phyloP scores from a whole-genome alignment of 768 basidiomycete species.

The Boletus huronensis region DNA sequence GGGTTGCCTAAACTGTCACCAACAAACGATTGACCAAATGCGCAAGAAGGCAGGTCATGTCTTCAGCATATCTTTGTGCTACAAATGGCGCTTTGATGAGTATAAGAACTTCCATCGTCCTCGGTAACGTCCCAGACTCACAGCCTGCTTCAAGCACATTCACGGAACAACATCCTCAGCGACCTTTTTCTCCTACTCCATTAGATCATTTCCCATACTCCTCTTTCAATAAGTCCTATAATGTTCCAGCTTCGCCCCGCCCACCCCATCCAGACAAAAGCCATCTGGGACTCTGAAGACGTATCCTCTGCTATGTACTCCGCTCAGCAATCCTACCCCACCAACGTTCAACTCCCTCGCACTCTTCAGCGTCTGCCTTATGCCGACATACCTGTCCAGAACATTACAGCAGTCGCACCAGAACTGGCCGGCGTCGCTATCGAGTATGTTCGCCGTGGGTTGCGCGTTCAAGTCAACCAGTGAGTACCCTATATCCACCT shows the following conservation, averaged over 20 bases:
- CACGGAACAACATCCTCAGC: conserved; percentile 16
- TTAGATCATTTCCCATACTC: conserved; percentile 17
- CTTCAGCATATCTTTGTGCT: conserved; percentile 35
- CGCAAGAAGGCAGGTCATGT: conserved; percentile 24
- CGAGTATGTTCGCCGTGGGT: conserved; percentile 57
- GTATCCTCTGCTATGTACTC: conserved; percentile 26
- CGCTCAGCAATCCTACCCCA: conserved; percentile 27
- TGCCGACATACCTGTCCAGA: conserved; percentile 53
- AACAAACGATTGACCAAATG: conserved; percentile 37
- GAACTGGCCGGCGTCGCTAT: conserved; percentile 49
- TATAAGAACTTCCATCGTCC: conserved; percentile 28
- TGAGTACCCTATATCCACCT: conserved; percentile 27
- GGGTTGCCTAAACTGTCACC: conserved; percentile 29
- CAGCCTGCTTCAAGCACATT: conserved; percentile 9
- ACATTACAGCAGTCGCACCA: conserved; percentile 51
- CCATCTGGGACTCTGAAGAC: conserved; percentile 35
- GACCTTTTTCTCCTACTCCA: conserved; percentile 18
- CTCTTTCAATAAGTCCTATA: conserved; percentile 10
- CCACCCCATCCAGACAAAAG: conserved; percentile 36
- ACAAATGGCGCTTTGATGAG: conserved; percentile 19
- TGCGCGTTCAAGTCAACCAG: conserved; percentile 45
- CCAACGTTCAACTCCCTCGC: conserved; percentile 65
- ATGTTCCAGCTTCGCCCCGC: conserved; percentile 36
- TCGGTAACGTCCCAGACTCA: conserved; percentile 13
- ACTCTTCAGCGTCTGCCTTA: conserved; percentile 62